Conservation (phyloP, 345 rosid species). For the Brassica carinata region DNA sequence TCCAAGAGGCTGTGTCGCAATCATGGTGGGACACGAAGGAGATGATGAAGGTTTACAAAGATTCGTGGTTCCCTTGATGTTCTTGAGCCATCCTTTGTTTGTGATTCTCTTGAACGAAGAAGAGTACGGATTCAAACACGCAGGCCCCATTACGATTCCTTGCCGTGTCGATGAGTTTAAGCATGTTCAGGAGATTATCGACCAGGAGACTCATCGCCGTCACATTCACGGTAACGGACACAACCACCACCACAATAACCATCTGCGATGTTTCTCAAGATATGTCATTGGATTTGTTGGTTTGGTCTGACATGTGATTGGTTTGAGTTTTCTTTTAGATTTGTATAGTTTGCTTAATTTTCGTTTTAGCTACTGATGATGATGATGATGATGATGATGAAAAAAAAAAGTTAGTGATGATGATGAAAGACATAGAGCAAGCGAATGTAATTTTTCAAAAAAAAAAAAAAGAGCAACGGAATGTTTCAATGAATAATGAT, state of each 20-base stretch:
- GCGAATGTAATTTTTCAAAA: too few species aligned
- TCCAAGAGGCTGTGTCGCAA: conserved; percentile 75
- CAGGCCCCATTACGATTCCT: conserved; percentile 82
- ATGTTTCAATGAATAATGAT: too few species aligned
- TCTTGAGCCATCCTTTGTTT: conserved; percentile 80
- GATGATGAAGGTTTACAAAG: conserved; percentile 59
- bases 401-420: too few species aligned
- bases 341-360: too few species aligned
- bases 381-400: too few species aligned
- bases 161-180: conserved; percentile 81
- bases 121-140: conserved; percentile 75
- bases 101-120: conserved; percentile 66
- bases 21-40: conserved; percentile 73
- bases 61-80: conserved; percentile 75
- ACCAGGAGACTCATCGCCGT: conserved; percentile 58
- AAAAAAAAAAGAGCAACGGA: too few species aligned
- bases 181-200: conserved; percentile 66
- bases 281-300: conserved; percentile 14
- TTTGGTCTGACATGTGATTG: conserved; percentile 7
- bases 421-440: too few species aligned
- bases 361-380: too few species aligned
- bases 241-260: conserved; percentile 31
- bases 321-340: too few species aligned
- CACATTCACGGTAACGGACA: conserved; percentile 34
- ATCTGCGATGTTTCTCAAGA: conserved; percentile 31